A percentile compares a stretch with the other conserved stretches of the same genome.
Conservation (phyloP, 2,329 filamentous ascomycete species). For the Cytospora leucostoma region DNA sequence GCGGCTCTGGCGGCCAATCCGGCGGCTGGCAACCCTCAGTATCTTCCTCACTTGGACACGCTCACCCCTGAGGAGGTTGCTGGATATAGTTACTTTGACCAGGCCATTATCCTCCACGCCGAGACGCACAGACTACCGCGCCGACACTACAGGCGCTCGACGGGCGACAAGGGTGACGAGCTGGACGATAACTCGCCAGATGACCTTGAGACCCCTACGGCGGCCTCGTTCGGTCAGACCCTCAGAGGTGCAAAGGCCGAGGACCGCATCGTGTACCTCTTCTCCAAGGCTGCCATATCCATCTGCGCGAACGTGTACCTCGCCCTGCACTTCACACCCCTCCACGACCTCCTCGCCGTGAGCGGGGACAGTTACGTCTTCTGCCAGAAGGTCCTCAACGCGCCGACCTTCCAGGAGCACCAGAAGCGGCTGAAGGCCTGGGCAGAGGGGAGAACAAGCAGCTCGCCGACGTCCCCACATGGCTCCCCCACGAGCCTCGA, state of each 20-base stretch:
- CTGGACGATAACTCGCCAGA: slow-evolving; percentile 18
- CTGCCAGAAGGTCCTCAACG: slow-evolving; percentile 51
- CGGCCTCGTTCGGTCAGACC: slow-evolving; percentile 17
- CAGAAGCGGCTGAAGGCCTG: slow-evolving; percentile 50
- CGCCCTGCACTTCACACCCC: slow-evolving; percentile 59
- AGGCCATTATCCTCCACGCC: slow-evolving; percentile 43
- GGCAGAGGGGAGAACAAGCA: slow-evolving; percentile 32
- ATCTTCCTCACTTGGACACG: slow-evolving; percentile 37
- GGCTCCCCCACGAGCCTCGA: slow-evolving; percentile 30
- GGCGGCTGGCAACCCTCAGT: slow-evolving; percentile 34
- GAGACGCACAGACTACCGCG: slow-evolving; percentile 43
- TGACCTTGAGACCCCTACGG: slow-evolving; percentile 30
- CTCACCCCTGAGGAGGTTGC: slow-evolving; percentile 42
- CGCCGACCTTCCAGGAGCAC: slow-evolving; percentile 48
- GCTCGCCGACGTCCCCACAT: slow-evolving; percentile 6
- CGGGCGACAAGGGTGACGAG: slow-evolving; percentile 4
- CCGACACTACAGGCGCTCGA: slow-evolving; percentile 29
- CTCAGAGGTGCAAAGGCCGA: slow-evolving; percentile 33
- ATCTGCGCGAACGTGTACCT: slow-evolving; percentile 54
- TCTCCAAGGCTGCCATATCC: slow-evolving; percentile 41
- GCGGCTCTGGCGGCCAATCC: slow-evolving; percentile 34
- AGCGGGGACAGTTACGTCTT: slow-evolving; percentile 62
- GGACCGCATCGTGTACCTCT: slow-evolving; percentile 38
- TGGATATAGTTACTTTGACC: slow-evolving; percentile 42
- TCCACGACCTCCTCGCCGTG: slow-evolving; percentile 58